These are phyloP conservation scores for Russula abietina DNA, from an alignment of 768 basidiomycete species.

Conservation along the genomic window DNA sequence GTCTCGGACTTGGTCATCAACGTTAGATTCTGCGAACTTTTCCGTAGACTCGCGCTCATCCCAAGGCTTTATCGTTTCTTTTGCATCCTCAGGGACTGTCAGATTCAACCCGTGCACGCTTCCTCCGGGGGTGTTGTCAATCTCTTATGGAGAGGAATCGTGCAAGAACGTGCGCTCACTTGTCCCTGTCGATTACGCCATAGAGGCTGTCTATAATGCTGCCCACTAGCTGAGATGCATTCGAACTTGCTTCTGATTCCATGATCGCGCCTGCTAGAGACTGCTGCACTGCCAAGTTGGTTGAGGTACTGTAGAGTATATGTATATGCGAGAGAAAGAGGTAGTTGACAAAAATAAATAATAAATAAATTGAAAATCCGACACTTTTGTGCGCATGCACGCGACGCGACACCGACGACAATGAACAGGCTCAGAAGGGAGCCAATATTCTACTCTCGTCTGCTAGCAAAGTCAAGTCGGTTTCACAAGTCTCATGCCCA, in stretches of 20 bases:
- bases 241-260: slow-evolving; percentile 33
- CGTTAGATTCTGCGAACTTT: slow-evolving; percentile 67
- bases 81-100: slow-evolving; percentile 74
- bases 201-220: slow-evolving; percentile 52
- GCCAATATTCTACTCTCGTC: slow-evolving; percentile 10
- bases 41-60: slow-evolving; percentile 62
- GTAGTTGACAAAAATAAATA: slow-evolving; percentile 2
- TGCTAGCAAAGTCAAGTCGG: background rate
- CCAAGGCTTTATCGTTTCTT: slow-evolving; percentile 76
- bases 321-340: too few species aligned
- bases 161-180: slow-evolving; percentile 30
- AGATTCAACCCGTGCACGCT: slow-evolving; percentile 81
- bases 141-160: slow-evolving; percentile 11
- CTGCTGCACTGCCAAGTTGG: background rate
- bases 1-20: slow-evolving; percentile 73
- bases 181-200: slow-evolving; percentile 57
- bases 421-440: slow-evolving; percentile 30
- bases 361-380: slow-evolving; percentile 1
- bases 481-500: background rate
- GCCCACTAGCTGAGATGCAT: slow-evolving; percentile 42
- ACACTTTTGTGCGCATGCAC: background rate
- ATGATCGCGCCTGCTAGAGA: background rate
- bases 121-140: slow-evolving; percentile 19
- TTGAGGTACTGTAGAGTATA: too few species aligned
- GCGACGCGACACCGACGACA: background rate